These are phyloP conservation scores for Candida endomychidarum DNA, from an alignment of 805 yeast genomes.

Conservation along the genomic window DNA sequence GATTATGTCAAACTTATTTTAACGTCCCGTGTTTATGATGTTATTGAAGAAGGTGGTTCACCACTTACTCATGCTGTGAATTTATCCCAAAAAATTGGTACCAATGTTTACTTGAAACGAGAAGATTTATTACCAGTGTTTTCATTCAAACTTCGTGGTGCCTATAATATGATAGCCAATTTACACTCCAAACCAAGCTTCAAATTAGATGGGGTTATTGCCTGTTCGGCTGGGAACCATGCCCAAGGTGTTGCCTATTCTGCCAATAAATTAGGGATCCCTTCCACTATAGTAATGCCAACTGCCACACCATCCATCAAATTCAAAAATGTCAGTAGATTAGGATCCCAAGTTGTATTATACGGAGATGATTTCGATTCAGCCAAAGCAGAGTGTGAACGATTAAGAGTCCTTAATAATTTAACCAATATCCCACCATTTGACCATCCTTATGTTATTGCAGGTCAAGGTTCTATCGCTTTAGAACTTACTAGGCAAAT, in stretches of 20 bases:
- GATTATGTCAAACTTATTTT: constrained; percentile 89
- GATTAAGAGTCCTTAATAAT: constrained; percentile 67
- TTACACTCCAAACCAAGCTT: constrained; percentile 56
- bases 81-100: constrained; percentile 69
- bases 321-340: constrained; percentile 82
- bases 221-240: constrained; percentile 98
- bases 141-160: constrained; percentile 95
- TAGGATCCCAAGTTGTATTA: constrained; percentile 92
- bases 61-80: constrained; percentile 78
- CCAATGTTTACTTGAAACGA: constrained; percentile 78
- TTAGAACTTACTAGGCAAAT: constrained; percentile 89
- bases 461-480: constrained; percentile 98
- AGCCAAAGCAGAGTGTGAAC: constrained; percentile 87
- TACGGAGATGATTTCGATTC: constrained; percentile 93
- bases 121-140: constrained; percentile 95
- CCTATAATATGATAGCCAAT: constrained; percentile 95
- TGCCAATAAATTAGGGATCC: constrained; percentile 79
- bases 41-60: constrained; percentile 72
- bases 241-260: constrained; percentile 98
- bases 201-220: constrained; percentile 83
- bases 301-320: constrained; percentile 94
- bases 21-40: constrained; percentile 93
- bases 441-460: constrained; percentile 96
- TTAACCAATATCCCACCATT: constrained; percentile 95
- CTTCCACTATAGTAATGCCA: constrained; percentile 98